Evolutionary conservation across 495 filamentous ascomycete species (phyloP).

Genomic region (Penicillium riverlandense): DNA sequence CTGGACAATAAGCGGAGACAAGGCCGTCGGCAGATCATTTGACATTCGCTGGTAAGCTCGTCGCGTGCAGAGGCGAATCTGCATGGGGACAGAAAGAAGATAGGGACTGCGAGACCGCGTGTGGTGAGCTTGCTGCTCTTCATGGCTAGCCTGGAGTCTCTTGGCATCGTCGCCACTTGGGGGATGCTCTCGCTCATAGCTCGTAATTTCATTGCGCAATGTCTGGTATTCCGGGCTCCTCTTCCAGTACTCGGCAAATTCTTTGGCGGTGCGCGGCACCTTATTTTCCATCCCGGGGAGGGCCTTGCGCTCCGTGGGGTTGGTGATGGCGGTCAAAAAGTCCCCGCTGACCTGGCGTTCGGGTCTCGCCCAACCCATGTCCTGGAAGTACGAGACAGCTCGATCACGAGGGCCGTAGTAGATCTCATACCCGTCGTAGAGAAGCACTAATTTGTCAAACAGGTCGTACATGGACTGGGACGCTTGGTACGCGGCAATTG

Average conservation of each 20-base stretch:
- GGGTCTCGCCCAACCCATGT: conserved; percentile 51
- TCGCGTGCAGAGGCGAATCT: conserved; percentile 36
- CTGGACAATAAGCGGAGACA: conserved; percentile 65
- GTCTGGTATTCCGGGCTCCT: conserved; percentile 41
- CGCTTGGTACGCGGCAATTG: conserved; percentile 79
- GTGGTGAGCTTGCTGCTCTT: conserved; percentile 22
- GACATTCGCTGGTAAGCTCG: conserved; percentile 46
- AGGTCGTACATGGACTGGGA: conserved; percentile 71
- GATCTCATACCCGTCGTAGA: conserved; percentile 58
- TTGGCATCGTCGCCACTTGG: conserved; percentile 18
- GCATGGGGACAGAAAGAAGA: conserved; percentile 37
- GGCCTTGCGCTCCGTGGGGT: conserved; percentile 51
- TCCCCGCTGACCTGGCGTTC: conserved; percentile 56
- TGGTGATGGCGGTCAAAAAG: conserved; percentile 66
- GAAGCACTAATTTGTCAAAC: conserved; percentile 52
- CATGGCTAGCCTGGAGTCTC: conserved; percentile 13
- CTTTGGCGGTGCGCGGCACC: conserved; percentile 60
- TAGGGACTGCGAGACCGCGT: conserved; percentile 30
- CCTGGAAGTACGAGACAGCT: conserved; percentile 52
- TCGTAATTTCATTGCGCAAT: conserved; percentile 37
- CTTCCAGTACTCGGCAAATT: conserved; percentile 55
- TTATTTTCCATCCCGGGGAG: conserved; percentile 51
- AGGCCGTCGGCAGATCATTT: conserved; percentile 63
- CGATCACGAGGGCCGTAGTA: conserved; percentile 51
- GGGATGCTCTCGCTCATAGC: conserved; percentile 21